Conservation (phyloP, 768 basidiomycete species). For the Cubamyces lactineus region DNA sequence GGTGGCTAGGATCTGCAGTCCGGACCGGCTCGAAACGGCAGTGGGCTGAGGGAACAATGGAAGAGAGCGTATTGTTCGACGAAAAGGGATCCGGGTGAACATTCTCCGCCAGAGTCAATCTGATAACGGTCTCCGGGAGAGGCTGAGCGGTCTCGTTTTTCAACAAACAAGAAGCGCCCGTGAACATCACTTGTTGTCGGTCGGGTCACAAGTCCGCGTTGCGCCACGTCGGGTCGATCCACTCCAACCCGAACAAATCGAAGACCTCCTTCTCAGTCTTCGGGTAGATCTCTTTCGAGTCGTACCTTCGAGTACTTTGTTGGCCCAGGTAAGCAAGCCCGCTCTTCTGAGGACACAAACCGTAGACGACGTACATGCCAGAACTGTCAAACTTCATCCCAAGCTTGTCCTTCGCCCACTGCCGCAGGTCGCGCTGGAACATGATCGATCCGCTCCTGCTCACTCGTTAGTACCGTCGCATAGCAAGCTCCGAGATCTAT, state of each 20-base stretch:
- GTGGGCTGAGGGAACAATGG: too few species aligned
- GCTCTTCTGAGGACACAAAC: background rate
- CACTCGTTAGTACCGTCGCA: background rate
- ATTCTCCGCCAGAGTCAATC: too few species aligned
- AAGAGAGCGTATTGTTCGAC: too few species aligned
- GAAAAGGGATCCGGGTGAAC: too few species aligned
- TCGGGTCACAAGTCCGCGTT: conserved; percentile 56
- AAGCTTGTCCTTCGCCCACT: conserved; percentile 66
- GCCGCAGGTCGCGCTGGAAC: conserved; percentile 84
- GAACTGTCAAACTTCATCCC: conserved; percentile 86
- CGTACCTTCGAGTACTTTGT: conserved; percentile 53
- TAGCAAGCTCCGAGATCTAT: too few species aligned
- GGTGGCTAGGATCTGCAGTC: too few species aligned
- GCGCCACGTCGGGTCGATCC: conserved; percentile 69
- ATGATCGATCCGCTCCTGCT: conserved; percentile 84
- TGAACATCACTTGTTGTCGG: background rate
- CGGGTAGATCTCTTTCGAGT: conserved; percentile 62
- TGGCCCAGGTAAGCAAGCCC: background rate
- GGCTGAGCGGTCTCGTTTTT: too few species aligned
- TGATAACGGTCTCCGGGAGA: too few species aligned
- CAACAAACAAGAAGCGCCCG: too few species aligned
- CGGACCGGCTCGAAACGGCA: too few species aligned
- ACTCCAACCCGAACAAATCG: conserved; percentile 66
- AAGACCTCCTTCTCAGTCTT: conserved; percentile 76
- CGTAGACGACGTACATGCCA: conserved; percentile 60